Evolutionary conservation across 768 basidiomycete genomes (phyloP), one percentile per base, ranked within the genome.

Genomic region (Rhodocollybia butyracea): DNA sequence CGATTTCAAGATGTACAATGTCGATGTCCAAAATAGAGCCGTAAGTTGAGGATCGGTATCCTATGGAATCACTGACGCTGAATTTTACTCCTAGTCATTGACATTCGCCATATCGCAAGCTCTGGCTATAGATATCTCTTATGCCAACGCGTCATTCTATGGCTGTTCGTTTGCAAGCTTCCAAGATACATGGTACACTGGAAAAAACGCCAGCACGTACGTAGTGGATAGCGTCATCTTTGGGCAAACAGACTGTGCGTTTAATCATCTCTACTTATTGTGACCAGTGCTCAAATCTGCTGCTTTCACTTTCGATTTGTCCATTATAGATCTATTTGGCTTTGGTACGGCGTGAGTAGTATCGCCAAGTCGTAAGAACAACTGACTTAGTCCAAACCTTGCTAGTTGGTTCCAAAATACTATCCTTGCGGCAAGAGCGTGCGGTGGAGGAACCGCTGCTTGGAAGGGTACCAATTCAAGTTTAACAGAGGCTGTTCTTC

Each of bases 151-250:
- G 6, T 85, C 84, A 1, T 86, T 86, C 65, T 86, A 84, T 59
- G 81, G 80, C 0, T 84, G 82, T 59, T 72, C 79, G 1, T 84
- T 84, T 59, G 73, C 80, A 1, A 83, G 81, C 60, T 85, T 74
- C 58, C 83, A 86, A 63, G 84, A 85, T 60, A 86, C 86, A 0
- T 84, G 82, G 79, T 85, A 82, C 61, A 81, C 83, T 0, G 86
- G 86, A 0, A 68, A 74, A 2, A 84, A 77, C 46, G 80, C 73
- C 3, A 81, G 76, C 64, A 83, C 83, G 0, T 85, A 82, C 63
- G 81, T 80, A 10, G 74, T 79, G 5, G 85, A 85, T 48, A 84
- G 84, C 56, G 77, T 81, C 15, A 76, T 88, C 24, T 84, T 75
- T 54, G 86, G 86, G 4, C 73, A 81, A 61, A 84, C 81, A 0